phyloP scores from a whole-genome alignment of 345 rosid species.

The Gossypium ekmanianum region DNA sequence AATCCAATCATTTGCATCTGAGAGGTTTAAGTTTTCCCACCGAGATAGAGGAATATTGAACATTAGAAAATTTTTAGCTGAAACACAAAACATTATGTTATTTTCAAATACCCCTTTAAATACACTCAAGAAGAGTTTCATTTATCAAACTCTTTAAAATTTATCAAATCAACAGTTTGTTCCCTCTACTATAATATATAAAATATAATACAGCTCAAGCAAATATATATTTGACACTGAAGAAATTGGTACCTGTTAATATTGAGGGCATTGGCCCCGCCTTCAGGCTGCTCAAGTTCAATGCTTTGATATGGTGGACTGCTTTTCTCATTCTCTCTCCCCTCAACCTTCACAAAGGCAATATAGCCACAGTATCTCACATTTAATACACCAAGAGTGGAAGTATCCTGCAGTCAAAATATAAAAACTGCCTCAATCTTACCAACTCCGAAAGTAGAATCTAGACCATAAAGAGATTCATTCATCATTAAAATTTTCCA shows the following conservation, averaged over 20 bases:
- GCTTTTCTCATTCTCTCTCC: constrained; percentile 43
- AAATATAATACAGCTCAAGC: background rate
- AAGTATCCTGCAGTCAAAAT: constrained; percentile 60
- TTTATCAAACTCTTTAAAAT: constrained; percentile 5
- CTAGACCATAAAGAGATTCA: constrained; percentile 12
- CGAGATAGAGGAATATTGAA: constrained; percentile 3
- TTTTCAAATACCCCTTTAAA: background rate
- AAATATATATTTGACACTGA: background rate
- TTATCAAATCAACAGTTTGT: background rate
- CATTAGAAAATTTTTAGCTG: background rate
- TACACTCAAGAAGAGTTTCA: background rate
- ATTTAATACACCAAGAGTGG: constrained; percentile 74
- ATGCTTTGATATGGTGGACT: constrained; percentile 50
- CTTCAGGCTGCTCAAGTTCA: constrained; percentile 90
- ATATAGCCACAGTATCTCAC: constrained; percentile 84
- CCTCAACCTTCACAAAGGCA: constrained; percentile 71
- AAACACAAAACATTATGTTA: background rate
- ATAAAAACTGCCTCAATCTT: constrained; percentile 15
- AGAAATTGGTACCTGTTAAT: constrained; percentile 61
- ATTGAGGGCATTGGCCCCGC: constrained; percentile 96
- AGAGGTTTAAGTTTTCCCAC: background rate
- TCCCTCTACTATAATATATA: background rate
- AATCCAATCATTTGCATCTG: background rate
- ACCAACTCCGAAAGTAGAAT: constrained; percentile 11
- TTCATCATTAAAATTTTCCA: constrained; percentile 20